Percentiles rank a stretch among this genome's conserved stretches.
Conservation (phyloP, 352 stramenopile species). For the Phytopythium oedochilum region DNA sequence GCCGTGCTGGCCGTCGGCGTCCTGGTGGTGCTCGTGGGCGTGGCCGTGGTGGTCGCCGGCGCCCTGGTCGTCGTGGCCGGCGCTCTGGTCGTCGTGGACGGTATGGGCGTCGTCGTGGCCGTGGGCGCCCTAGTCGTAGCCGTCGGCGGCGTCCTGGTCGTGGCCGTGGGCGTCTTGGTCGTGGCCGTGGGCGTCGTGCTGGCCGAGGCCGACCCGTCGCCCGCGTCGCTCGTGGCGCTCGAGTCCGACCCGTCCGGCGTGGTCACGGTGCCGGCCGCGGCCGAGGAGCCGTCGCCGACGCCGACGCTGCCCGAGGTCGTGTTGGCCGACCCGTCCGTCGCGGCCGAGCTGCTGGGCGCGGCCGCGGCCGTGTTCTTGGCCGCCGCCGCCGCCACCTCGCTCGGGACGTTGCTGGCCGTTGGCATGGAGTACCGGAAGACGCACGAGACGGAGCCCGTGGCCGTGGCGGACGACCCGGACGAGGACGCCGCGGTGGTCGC, state of each 20-base stretch:
- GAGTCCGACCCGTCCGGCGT: not conserved
- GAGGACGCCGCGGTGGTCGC: no score
- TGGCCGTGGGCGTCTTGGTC: slow-evolving; percentile 1
- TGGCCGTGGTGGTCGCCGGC: slow-evolving; percentile 10
- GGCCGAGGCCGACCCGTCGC: slow-evolving; percentile 3
- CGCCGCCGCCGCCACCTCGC: slow-evolving; percentile 19
- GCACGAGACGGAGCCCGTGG: slow-evolving; percentile 27
- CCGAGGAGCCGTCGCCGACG: slow-evolving; percentile 3
- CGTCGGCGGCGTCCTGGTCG: slow-evolving; percentile 15
- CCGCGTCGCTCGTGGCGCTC: slow-evolving; percentile 1
- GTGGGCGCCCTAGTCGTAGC: slow-evolving; percentile 19
- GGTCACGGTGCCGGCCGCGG: not conserved
- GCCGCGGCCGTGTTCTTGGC: slow-evolving; percentile 7
- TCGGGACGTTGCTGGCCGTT: slow-evolving; percentile 38
- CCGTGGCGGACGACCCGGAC: slow-evolving; percentile 10
- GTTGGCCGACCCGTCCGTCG: slow-evolving; percentile 1
- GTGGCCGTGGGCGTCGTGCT: slow-evolving; percentile 8
- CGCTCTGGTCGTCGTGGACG: slow-evolving; percentile 18
- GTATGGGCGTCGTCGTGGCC: slow-evolving; percentile 18
- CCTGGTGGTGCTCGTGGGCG: slow-evolving; percentile 15
- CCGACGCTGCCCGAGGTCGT: not conserved
- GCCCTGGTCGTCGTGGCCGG: slow-evolving; percentile 20
- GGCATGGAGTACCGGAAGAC: slow-evolving; percentile 53
- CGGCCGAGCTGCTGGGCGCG: slow-evolving; percentile 8
- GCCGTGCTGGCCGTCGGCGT: slow-evolving; percentile 16